These are phyloP conservation scores for Betula pendula DNA, from an alignment of 306 rosid species.

Conservation along the genomic window DNA sequence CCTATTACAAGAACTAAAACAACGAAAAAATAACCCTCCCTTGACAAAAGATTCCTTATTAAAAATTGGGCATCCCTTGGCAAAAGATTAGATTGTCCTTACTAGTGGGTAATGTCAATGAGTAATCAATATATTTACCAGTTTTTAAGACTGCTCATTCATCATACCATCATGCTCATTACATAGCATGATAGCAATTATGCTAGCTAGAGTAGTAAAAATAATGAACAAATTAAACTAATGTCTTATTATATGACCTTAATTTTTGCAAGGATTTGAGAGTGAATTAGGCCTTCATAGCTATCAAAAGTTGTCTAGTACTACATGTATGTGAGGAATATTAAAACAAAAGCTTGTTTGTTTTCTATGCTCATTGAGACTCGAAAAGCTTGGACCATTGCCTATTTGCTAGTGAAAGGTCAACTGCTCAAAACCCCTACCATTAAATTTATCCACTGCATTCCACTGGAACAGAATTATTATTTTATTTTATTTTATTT, in stretches of 20 bases:
- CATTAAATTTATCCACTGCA: not conserved
- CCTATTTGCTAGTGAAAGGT: constrained; percentile 1
- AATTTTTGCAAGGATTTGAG: not conserved
- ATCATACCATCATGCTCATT: not conserved
- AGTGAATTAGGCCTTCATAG: not conserved
- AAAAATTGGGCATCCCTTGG: not conserved
- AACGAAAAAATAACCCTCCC: not conserved
- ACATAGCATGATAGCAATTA: not conserved
- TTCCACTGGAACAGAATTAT: not conserved
- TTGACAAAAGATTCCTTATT: not conserved
- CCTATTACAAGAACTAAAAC: not conserved
- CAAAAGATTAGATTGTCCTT: constrained; percentile 4
- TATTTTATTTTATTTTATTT: too few species aligned
- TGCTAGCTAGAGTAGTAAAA: not conserved
- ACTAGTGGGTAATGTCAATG: not conserved
- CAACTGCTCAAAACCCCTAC: constrained; percentile 10
- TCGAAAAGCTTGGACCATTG: not conserved
- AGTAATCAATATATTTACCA: not conserved
- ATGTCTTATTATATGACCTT: not conserved
- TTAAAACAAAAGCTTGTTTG: constrained; percentile 8
- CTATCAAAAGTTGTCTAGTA: not conserved
- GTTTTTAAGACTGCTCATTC: not conserved
- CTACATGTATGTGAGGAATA: constrained; percentile 4
- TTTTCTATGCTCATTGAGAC: constrained; percentile 6
- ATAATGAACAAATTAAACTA: not conserved